Base-by-base conservation (phyloP, 768 basidiomycete species). In the Leccinum incarnatum region DNA sequence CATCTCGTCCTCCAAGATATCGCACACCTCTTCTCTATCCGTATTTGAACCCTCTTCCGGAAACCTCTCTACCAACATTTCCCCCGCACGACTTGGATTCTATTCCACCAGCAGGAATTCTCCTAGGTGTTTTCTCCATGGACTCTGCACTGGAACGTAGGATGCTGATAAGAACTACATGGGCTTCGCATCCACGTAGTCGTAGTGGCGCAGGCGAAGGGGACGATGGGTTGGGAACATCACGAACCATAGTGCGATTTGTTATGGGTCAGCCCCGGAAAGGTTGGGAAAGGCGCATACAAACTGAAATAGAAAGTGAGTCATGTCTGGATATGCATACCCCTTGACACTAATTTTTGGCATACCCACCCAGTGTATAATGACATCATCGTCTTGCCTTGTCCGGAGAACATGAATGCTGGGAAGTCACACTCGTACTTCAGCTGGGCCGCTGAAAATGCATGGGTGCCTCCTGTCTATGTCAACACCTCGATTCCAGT, bases 371-470 rank as follows among this genome's bases (percentile, higher is more conserved):
- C 69, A 93, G 91, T 83, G 71, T 93, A 87, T 72, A 89, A 93
- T 67, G 93, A 95, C 71, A 88, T 95, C 58, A 77, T 94, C 62
- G 80, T 95, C 51, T 80, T 97, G 47, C 90, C 93, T 27, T 85
- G 88, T 47, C 68, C 83, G 10, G 96, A 98, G 76, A 97, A 98
- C 73, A 98, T 98, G 96, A 98, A 98, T 74, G 77, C 82, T 51
- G 96, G 96, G 57, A 98, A 98, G 74, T 91, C 91, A 5, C 81
- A 96, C 69, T 84, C 88, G 2, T 98, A 88, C 76, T 98, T 95
- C 78, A 83, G 85, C 14, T 98, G 96, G 96, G 93, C 95, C 5
- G 84, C 91, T 37, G 83, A 87, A 67, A 87, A 91, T 65, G 94
- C 94, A 10, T 94, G 91, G 83, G 93, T 98, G 0, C 94, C 94